These are phyloP conservation scores for Globisporangium viniferum DNA, from an alignment of 352 stramenopile genomes.

Conservation along the genomic window DNA sequence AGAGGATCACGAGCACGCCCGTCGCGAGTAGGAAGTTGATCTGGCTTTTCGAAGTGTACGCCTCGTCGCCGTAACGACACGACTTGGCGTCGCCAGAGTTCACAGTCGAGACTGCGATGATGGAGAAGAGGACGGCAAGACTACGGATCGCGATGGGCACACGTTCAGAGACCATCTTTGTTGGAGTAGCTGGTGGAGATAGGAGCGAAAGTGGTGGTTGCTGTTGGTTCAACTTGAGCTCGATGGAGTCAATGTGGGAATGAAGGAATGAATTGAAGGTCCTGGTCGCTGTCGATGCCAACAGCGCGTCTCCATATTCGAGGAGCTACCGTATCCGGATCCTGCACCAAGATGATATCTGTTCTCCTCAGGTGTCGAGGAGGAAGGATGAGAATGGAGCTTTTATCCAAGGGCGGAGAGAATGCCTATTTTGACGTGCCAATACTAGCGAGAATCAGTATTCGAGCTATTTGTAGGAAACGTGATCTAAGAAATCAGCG, in stretches of 20 bases:
- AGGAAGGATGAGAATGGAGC: not conserved
- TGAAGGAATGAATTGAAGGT: not conserved
- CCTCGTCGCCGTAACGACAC: conserved; percentile 45
- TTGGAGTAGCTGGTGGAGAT: not conserved
- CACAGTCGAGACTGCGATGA: conserved; percentile 38
- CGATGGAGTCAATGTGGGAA: not conserved
- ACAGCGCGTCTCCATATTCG: not conserved
- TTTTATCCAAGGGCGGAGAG: not conserved
- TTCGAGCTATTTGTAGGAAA: conserved; percentile 3
- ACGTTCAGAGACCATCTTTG: conserved; percentile 28
- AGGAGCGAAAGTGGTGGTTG: too few species aligned
- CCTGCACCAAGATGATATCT: not conserved
- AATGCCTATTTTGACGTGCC: not conserved
- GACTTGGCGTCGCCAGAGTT: conserved; percentile 42
- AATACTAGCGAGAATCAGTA: not conserved
- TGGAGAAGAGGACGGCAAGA: conserved; percentile 36
- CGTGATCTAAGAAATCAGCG: not conserved
- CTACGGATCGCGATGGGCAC: conserved; percentile 38
- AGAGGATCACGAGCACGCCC: conserved; percentile 33
- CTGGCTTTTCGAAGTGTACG: conserved; percentile 50
- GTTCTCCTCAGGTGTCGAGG: not conserved
- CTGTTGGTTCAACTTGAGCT: not conserved
- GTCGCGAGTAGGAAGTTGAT: conserved; percentile 58
- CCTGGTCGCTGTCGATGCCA: not conserved
- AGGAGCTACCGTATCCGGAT: not conserved